Evolutionary conservation across 2,329 filamentous ascomycete genomes (phyloP).

Genomic region (Venturia effusa): DNA sequence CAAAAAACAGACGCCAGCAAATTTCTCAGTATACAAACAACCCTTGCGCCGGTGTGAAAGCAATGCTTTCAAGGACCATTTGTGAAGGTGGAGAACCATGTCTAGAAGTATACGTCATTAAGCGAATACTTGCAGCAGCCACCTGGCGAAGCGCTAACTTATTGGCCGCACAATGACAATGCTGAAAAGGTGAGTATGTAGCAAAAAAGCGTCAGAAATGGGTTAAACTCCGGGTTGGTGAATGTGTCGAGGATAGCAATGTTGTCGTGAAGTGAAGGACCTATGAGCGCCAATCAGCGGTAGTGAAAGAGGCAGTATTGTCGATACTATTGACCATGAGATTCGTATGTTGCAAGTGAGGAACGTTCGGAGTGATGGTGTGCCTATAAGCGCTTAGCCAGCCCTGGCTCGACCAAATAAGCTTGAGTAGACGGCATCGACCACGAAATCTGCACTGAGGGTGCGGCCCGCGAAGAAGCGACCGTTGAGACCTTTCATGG

Average conservation of each 20-base stretch:
- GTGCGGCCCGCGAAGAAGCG: constrained; percentile 87
- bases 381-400: constrained; percentile 42
- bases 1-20: background rate
- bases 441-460: constrained; percentile 90
- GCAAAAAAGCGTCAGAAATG: background rate
- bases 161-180: background rate
- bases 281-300: constrained; percentile 4
- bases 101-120: background rate
- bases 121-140: background rate
- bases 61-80: background rate
- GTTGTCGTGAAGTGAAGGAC: background rate
- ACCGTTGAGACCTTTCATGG: constrained; percentile 94
- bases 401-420: constrained; percentile 80
- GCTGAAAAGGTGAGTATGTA: background rate
- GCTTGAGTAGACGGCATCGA: constrained; percentile 97
- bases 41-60: background rate
- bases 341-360: background rate
- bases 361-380: background rate
- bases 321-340: constrained; percentile 2
- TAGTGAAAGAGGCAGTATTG: constrained; percentile 1
- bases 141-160: background rate
- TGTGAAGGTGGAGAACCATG: background rate
- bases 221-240: background rate
- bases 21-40: background rate
- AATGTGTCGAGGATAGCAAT: background rate